These are phyloP conservation scores for Pterocarpus macrocarpus DNA, from an alignment of 306 rosid species.

Conservation along the genomic window DNA sequence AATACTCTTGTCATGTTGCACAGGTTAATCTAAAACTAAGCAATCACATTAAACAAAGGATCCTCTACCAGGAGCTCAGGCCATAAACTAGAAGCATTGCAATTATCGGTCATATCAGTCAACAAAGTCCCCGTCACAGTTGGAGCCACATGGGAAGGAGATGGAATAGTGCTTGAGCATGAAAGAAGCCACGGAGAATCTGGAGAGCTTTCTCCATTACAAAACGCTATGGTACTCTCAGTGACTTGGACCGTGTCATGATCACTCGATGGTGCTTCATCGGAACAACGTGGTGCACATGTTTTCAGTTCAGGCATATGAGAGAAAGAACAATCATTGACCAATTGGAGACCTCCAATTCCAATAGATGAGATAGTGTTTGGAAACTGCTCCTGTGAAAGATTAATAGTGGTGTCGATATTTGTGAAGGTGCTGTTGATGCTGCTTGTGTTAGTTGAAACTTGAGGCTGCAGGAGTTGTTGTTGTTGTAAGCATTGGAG, in stretches of 20 bases:
- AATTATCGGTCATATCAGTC: slow-evolving; percentile 52
- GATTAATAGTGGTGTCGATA: slow-evolving; percentile 48
- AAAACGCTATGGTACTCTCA: slow-evolving; percentile 32
- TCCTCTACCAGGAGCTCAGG: slow-evolving; percentile 73
- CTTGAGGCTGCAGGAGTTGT: slow-evolving; percentile 58
- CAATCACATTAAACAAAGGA: slow-evolving; percentile 61
- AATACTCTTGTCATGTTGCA: slow-evolving; percentile 4
- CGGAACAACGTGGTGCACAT: background rate
- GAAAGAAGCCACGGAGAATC: slow-evolving; percentile 63
- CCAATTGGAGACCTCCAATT: slow-evolving; percentile 29
- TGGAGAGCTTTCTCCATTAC: slow-evolving; percentile 49
- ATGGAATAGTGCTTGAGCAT: slow-evolving; percentile 52
- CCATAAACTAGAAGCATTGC: slow-evolving; percentile 65
- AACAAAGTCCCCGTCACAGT: slow-evolving; percentile 31
- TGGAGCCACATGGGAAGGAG: slow-evolving; percentile 54
- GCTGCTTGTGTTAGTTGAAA: slow-evolving; percentile 32
- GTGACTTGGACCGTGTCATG: slow-evolving; percentile 25
- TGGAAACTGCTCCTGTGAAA: slow-evolving; percentile 50
- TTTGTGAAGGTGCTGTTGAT: slow-evolving; percentile 34
- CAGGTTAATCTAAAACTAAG: slow-evolving; percentile 40
- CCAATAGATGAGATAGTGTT: slow-evolving; percentile 43
- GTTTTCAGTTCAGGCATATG: slow-evolving; percentile 62
- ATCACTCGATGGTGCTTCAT: background rate
- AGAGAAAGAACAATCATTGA: slow-evolving; percentile 57
- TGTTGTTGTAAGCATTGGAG: background rate